Percentiles rank a stretch among this genome's conserved stretches.
These are phyloP conservation scores for Penicillium subrubescens DNA, from an alignment of 495 filamentous ascomycete species.

Conservation along the genomic window DNA sequence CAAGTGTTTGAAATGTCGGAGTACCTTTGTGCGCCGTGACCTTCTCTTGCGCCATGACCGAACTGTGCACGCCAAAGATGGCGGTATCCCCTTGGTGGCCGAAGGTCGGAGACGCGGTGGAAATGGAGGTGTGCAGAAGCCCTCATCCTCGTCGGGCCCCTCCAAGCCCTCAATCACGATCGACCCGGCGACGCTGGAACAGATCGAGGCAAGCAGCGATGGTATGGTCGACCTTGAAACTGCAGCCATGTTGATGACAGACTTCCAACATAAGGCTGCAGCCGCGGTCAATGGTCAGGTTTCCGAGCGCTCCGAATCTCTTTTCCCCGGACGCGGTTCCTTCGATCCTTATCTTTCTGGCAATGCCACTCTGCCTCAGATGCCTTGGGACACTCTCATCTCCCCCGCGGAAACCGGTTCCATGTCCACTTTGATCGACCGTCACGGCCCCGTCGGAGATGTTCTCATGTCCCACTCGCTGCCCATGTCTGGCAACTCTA, in stretches of 20 bases:
- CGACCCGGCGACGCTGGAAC: slow-evolving; percentile 87
- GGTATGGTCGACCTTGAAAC: slow-evolving; percentile 97
- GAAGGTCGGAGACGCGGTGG: slow-evolving; percentile 86
- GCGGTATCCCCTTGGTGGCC: slow-evolving; percentile 90
- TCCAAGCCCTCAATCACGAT: slow-evolving; percentile 81
- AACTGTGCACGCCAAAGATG: slow-evolving; percentile 98
- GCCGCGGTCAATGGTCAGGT: slow-evolving; percentile 75
- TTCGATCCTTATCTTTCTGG: slow-evolving; percentile 73
- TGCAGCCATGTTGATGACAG: slow-evolving; percentile 97
- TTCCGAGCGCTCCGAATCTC: slow-evolving; percentile 72
- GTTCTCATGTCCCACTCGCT: slow-evolving; percentile 68
- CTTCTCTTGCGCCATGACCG: slow-evolving; percentile 95
- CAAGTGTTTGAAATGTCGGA: slow-evolving; percentile 96
- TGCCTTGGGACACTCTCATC: slow-evolving; percentile 87
- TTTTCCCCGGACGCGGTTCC: slow-evolving; percentile 67
- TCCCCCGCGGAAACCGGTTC: slow-evolving; percentile 63
- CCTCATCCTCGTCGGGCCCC: slow-evolving; percentile 66
- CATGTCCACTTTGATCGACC: slow-evolving; percentile 68
- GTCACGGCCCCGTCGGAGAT: slow-evolving; percentile 59
- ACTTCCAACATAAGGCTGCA: slow-evolving; percentile 95
- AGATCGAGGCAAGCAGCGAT: slow-evolving; percentile 92
- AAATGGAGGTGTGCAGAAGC: slow-evolving; percentile 54
- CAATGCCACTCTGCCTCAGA: slow-evolving; percentile 79
- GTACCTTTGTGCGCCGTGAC: slow-evolving; percentile 97
- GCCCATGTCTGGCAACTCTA: slow-evolving; percentile 69